Evolutionary conservation across 1,139 yeast genomes (phyloP), one percentile per base, ranked within the genome.

Genomic region (Kodamaea plutei): DNA sequence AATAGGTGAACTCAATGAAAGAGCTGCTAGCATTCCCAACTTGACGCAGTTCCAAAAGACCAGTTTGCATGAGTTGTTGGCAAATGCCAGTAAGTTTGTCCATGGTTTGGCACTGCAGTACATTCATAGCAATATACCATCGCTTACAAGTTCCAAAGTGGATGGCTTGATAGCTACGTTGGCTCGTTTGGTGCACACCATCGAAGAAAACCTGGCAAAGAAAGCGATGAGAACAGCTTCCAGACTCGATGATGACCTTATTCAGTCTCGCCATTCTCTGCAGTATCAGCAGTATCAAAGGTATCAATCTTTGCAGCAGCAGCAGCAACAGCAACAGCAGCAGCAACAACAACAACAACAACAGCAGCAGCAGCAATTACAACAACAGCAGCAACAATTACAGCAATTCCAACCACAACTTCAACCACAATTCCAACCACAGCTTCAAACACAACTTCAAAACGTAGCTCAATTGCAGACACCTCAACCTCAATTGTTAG

Each of bases 11-110:
- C 29, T 32, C 9, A 28, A 23, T 15, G 32, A 29, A 11, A 16
- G 23, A 6, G 28, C 25, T 5, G 28, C 25, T 3, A 12, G 28
- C 14, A 20, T 31, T 8, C 27, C 31, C 20, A 31, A 21, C 17
- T 30, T 41, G 18, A 35, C 39, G 28, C 43, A 34, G 26, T 36
- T 36, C 36, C 46, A 42, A 25, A 29, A 31, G 11, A 28, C 42
- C 10, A 34, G 37, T 16, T 24, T 42, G 15, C 18, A 21, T 4
- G 46, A 40, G 15, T 37, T 42, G 14, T 33, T 42, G n/a, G 22
- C 33, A 2, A 32, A 35, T 10, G 24, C 39, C 16, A 29, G 30
- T 21, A 31, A 36, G 20, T 39, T 39, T 27, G 39, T 42, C 15
- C 29, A 24, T 14, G 41, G 40, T 7, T 28, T 40, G 22, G 40